Base-by-base conservation (phyloP, 768 basidiomycete species). In the Boletus fagicola region DNA sequence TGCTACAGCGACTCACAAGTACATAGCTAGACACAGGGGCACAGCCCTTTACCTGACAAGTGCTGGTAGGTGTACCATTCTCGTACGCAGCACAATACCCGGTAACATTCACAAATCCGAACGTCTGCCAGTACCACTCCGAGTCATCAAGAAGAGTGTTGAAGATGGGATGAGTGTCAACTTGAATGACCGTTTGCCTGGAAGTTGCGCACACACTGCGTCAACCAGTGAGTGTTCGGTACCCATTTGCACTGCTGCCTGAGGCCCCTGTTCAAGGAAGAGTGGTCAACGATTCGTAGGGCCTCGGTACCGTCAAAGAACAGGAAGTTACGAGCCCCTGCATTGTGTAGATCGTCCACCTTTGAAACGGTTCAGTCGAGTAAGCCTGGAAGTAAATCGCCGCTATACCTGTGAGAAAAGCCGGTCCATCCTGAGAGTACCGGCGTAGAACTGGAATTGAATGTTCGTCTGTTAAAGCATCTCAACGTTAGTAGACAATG, bases 221-320 rank as follows among this genome's bases (percentile, higher is more conserved):
- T 58, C 47, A 86, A 75, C 57, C n/a, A n/a, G n/a, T 81, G 77
- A 1, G 61, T 38, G 61, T 86, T 71, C 71, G 13, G 65, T 45
- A 10, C 65, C 65, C 55, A 79, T 72, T n/a, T 61, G 58, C 0
- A 62, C 44, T 36, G 68, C 69, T 31, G 62, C 63, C 5, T 52
- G 49, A 0, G 59, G n/a, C 11, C 78, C 79, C 62, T 76, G 76
- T 48, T 67, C 68, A 30, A 78, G 9, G 58, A 82, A 82, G 57
- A 85, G 69, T 70, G 84, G 84, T 5, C 83, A 76, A 31, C 83
- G 75, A 50, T 86, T 71, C n/a, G 78, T 74, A 2, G 83, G 83
- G n/a, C n/a, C n/a, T n/a, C 3, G 84, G 85, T 16, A 87, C 83
- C 33, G 80, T 85, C 52, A 86, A 86, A 74, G 72, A 86, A 83